These are phyloP conservation scores for Podospora conica DNA, from an alignment of 495 filamentous ascomycete species.

Conservation along the genomic window DNA sequence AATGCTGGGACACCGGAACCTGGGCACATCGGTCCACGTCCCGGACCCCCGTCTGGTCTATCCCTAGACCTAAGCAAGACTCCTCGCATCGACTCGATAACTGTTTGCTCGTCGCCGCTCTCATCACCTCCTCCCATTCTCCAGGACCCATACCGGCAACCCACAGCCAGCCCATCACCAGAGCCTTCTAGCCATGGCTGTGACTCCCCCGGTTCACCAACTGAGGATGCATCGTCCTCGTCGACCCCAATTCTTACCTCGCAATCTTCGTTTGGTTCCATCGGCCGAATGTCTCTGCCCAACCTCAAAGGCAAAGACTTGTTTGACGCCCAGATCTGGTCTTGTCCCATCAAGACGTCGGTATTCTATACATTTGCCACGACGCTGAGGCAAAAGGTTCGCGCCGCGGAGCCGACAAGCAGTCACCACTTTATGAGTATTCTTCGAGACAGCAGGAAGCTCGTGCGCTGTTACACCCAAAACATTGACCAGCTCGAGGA, in stretches of 20 bases:
- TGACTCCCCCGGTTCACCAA: constrained; percentile 30
- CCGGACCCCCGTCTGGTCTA: no score
- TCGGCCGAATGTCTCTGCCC: constrained; percentile 32
- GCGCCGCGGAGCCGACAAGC: constrained; percentile 47
- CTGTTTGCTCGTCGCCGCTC: constrained; percentile 37
- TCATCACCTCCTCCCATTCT: constrained; percentile 41
- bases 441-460: constrained; percentile 53
- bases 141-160: constrained; percentile 40
- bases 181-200: constrained; percentile 14
- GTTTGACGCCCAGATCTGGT: constrained; percentile 61
- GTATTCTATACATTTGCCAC: constrained; percentile 65
- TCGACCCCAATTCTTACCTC: constrained; percentile 36
- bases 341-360: constrained; percentile 54
- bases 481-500: constrained; percentile 68
- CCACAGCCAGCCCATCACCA: constrained; percentile 23
- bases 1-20: not conserved
- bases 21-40: not conserved
- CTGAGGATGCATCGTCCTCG: constrained; percentile 33
- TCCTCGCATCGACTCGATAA: not conserved
- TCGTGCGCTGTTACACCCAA: constrained; percentile 64
- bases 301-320: constrained; percentile 61
- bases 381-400: constrained; percentile 52
- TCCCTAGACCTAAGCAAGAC: no score
- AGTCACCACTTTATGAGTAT: constrained; percentile 57
- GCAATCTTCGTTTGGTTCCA: constrained; percentile 31